Evolutionary conservation across 108 stramenopile genomes (phyloP), one percentile per base, ranked within the genome.

Genomic region (Fistulifera pelliculosa): DNA sequence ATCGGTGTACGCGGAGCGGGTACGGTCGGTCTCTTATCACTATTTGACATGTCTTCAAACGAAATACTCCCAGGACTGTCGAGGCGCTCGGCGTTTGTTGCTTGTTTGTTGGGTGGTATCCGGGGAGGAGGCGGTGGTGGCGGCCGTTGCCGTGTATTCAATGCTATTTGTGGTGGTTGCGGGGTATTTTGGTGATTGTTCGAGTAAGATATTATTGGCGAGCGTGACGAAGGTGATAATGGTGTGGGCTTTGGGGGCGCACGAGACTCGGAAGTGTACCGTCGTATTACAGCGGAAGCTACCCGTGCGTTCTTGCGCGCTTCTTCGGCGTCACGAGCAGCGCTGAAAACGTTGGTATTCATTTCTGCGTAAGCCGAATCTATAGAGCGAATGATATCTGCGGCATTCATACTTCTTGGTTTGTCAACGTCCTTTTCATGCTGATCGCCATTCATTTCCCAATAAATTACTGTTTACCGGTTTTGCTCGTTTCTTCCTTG

Each of bases 241-340:
- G 21, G 31, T 3, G 31, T 8, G 8, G 31, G 31, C 3, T 3
- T 35, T 35, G 31, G 31, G 44, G 21, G 55, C 35, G 15, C 25
- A 22, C 22, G 51, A 5, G 23, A 38, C 13, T 40, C 47, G 31
- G n/a, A 49, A 25, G 11, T 45, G 43, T 28, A 47, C 51, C 27
- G 27, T 40, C 77, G 72, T 5, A 80, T 82, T 55, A 87, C 69
- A 55, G 83, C 82, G 2, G 75, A 77, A 2, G 86, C 86, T 14
- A 78, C 75, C 16, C 66, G 51, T 15, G 86, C 81, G 69, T 87
- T 87, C 17, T 66, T 44, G 0, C 85, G 52, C 24, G 85, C 85
- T 6, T 62, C 65, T 57, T 80, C 81, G 27, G 81, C 85, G 58
- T 83, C 77, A 40, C 54, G 43, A 11, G 85, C 74, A 13, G 85